Percentiles rank a stretch among this genome's conserved stretches.
phyloP scores from a whole-genome alignment of 2,329 filamentous ascomycete genomes.

The Trichoderma simmonsii region DNA sequence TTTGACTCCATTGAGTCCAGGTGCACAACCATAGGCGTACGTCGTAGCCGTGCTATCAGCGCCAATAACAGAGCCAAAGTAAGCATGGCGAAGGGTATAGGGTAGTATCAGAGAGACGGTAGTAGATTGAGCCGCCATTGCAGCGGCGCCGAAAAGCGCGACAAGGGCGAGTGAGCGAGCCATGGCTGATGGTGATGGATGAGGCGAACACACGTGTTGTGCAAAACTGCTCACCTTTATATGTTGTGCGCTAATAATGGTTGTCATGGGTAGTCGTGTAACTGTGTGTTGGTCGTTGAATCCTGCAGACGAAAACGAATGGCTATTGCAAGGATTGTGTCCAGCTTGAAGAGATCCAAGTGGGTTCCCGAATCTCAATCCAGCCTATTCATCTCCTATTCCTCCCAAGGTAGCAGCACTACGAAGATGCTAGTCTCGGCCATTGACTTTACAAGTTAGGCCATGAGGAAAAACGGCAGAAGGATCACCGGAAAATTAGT shows the following conservation, averaged over 20 bases:
- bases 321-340: too few species aligned
- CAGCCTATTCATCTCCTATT: neutral
- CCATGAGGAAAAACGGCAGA: neutral
- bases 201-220: neutral
- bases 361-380: neutral
- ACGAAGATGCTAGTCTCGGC: constrained; percentile 4
- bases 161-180: constrained; percentile 27
- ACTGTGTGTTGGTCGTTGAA: too few species aligned
- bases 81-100: constrained; percentile 22
- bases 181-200: neutral
- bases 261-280: neutral
- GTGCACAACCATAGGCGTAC: constrained; percentile 28
- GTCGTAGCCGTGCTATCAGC: constrained; percentile 29
- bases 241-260: too few species aligned
- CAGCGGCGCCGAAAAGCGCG: constrained; percentile 22
- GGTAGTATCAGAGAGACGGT: constrained; percentile 30
- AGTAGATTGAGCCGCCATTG: constrained; percentile 29
- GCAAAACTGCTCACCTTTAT: neutral
- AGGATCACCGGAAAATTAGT: neutral
- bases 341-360: too few species aligned
- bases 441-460: constrained; percentile 2
- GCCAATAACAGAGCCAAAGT: constrained; percentile 20
- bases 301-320: too few species aligned
- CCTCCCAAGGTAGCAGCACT: neutral
- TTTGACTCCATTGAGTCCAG: neutral